Evolutionary conservation across 2,329 filamentous ascomycete genomes (phyloP), one percentile per base, ranked within the genome.

Genomic region (Stachybotrys echinatus): DNA sequence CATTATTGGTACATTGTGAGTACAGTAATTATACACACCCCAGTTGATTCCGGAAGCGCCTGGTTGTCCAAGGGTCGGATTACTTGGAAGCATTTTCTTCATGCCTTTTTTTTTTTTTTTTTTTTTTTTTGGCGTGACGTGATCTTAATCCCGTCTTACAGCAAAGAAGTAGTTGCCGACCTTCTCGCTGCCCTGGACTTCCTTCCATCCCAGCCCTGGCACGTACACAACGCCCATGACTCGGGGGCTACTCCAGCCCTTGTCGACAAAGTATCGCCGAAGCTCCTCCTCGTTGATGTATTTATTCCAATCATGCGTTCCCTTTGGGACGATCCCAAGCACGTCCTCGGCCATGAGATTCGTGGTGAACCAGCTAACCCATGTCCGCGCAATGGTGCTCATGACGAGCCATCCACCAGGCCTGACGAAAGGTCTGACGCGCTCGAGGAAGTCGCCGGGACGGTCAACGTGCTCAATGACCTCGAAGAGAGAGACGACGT

Each of bases 161-260:
- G 82, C 94, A 67, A 96, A 95, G 69, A 99, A 97, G 72, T 97
- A 99, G 68, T 99, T 99, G 10, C 92, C 92, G 62, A 89, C 83
- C 62, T 82, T 83, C 73, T 97, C 92, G 60, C 90, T 88, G 3
- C 89, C 88, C 21, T 71, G 67, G 5, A 96, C 84, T 66, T 89
- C 82, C 71, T 80, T 91, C 94, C 94, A 97, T 3, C 94, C 94
- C 42, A 96, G 50, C 0, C 89, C 91, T 1, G 94, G 94, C 49
- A 97, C 79, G 73, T 96, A 99, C 45, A 96, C 77, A 8, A 95
- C 89, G 1, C 94, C 94, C 77, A 88, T 84, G 54, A 86, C 79
- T 61, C 73, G 72, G 38, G 76, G 77, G 58, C 63, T 75, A 65
- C 74, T 77, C 85, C 86, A 92, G 52, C 72, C 67, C 56, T 72